phyloP scores from a whole-genome alignment of 164 flowering plant genomes.

The Macadamia tetraphylla region DNA sequence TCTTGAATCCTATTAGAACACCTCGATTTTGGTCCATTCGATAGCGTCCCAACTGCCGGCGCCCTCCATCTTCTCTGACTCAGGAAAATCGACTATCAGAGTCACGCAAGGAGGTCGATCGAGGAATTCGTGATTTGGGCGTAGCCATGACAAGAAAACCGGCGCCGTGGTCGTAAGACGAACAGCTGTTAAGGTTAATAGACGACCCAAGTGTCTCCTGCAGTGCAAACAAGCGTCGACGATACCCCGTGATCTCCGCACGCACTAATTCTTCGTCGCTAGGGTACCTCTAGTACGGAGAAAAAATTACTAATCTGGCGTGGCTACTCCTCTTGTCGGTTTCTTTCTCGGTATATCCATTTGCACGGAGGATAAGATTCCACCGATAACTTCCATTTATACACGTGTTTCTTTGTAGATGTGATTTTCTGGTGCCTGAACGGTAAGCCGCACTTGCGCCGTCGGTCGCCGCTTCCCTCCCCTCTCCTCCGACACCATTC shows the following conservation, averaged over 20 bases:
- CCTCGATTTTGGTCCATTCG: conserved; percentile 90
- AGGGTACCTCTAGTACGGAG: too few relatives aligned
- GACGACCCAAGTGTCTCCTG: neutral
- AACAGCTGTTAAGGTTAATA: neutral
- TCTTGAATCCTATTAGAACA: conserved; percentile 18
- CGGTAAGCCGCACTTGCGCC: too few relatives aligned
- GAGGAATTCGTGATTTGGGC: conserved; percentile 20
- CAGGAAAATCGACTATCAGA: conserved; percentile 18
- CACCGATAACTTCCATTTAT: too few relatives aligned
- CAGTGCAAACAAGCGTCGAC: neutral
- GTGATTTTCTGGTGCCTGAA: too few relatives aligned
- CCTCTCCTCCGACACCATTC: too few relatives aligned
- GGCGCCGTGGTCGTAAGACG: neutral
- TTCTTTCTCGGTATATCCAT: neutral
- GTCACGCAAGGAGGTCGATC: conserved; percentile 29
- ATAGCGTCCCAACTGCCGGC: conserved; percentile 77
- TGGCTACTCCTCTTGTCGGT: neutral
- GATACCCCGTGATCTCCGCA: neutral
- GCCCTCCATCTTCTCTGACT: conserved; percentile 47
- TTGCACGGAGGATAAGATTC: too few relatives aligned
- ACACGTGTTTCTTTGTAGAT: too few relatives aligned
- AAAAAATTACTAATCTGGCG: neutral
- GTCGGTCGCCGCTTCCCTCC: too few relatives aligned
- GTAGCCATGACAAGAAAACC: conserved; percentile 26
- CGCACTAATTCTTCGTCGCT: neutral